Conservation (phyloP, 768 basidiomycete species). For the Coprinopsis sp. region DNA sequence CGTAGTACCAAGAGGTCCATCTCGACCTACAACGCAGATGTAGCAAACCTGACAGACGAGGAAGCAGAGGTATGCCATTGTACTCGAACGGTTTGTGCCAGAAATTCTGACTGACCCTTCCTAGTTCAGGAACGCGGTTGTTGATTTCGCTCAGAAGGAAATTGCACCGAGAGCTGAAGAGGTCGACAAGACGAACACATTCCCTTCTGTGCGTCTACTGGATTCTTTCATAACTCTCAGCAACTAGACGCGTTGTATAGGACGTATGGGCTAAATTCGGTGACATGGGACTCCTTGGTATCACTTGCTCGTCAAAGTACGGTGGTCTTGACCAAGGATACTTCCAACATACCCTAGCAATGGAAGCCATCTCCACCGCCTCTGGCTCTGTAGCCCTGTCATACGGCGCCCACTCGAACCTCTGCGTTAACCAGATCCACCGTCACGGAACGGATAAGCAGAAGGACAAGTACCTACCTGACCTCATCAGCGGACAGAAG, state of each 20-base stretch:
- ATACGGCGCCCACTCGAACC: conserved; percentile 89
- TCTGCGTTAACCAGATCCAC: conserved; percentile 83
- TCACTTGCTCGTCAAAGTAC: conserved; percentile 76
- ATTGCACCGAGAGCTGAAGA: conserved; percentile 82
- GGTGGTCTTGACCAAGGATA: conserved; percentile 84
- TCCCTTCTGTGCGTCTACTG: conserved; percentile 54
- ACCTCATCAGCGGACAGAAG: conserved; percentile 73
- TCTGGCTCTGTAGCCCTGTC: conserved; percentile 92
- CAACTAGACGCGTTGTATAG: conserved; percentile 33
- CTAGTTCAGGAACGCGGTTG: conserved; percentile 79
- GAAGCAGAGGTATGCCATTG: conserved; percentile 62
- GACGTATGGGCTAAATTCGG: conserved; percentile 88
- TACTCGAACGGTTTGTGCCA: not conserved
- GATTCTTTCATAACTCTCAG: conserved; percentile 1
- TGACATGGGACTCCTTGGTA: conserved; percentile 86
- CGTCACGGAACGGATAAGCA: conserved; percentile 80
- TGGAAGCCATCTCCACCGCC: conserved; percentile 89
- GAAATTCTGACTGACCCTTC: conserved; percentile 4
- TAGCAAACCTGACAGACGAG: conserved; percentile 76
- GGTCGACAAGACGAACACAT: conserved; percentile 81
- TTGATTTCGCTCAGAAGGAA: conserved; percentile 77
- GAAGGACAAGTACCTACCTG: conserved; percentile 79
- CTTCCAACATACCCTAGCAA: conserved; percentile 83
- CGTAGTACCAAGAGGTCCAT: conserved; percentile 24
- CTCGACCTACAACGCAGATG: conserved; percentile 65